Evolutionary conservation across 208 protist species (phyloP).

Genomic region (Trypanosoma vivax): DNA sequence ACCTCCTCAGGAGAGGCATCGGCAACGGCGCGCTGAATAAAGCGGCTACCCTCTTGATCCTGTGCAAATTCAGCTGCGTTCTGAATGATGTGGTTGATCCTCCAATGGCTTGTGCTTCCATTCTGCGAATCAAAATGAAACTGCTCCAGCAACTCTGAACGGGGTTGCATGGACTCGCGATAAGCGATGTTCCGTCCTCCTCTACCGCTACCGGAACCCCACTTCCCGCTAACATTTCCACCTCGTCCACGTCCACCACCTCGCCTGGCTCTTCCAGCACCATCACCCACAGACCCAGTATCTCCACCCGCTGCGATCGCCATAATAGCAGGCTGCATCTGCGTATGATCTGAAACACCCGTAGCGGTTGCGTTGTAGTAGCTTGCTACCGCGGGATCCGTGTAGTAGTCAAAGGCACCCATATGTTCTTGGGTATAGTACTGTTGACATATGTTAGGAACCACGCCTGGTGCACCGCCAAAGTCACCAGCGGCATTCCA

Average conservation of each 20-base stretch:
- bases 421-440: slow-evolving; percentile 87
- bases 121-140: slow-evolving; percentile 53
- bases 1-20: slow-evolving; percentile 73
- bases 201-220: neutral
- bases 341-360: slow-evolving; percentile 3
- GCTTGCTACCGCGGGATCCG: slow-evolving; percentile 19
- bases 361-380: slow-evolving; percentile 13
- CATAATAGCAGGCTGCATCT: slow-evolving; percentile 19
- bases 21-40: slow-evolving; percentile 96
- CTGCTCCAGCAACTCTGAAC: slow-evolving; percentile 59
- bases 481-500: slow-evolving; percentile 8
- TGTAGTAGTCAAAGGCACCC: slow-evolving; percentile 51
- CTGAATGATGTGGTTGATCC: slow-evolving; percentile 80
- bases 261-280: slow-evolving; percentile 10
- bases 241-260: slow-evolving; percentile 19
- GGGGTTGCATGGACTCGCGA: slow-evolving; percentile 24
- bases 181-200: slow-evolving; percentile 11
- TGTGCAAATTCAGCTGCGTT: slow-evolving; percentile 93
- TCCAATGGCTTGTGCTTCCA: slow-evolving; percentile 33
- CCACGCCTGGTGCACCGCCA: slow-evolving; percentile 5
- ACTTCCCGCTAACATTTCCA: slow-evolving; percentile 17
- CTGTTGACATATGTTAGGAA: slow-evolving; percentile 51
- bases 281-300: slow-evolving; percentile 7
- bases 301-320: slow-evolving; percentile 8
- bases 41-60: slow-evolving; percentile 97